These are phyloP conservation scores for Aspergillus pseudoglaucus DNA, from an alignment of 2,329 filamentous ascomycete species.

Conservation along the genomic window DNA sequence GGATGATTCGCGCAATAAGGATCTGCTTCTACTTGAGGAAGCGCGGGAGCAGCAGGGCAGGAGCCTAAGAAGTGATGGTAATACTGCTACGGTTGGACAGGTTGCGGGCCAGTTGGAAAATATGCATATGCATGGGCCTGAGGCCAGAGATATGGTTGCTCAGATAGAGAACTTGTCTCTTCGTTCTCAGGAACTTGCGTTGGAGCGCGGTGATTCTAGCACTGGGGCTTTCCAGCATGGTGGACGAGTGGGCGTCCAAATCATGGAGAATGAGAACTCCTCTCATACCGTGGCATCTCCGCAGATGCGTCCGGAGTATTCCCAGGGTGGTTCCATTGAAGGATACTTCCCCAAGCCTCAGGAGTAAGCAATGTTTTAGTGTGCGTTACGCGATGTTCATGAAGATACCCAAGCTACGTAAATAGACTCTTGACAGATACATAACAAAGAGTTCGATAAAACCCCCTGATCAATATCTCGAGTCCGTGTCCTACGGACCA, in stretches of 20 bases:
- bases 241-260: constrained; percentile 27
- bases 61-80: constrained; percentile 9
- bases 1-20: constrained; percentile 37
- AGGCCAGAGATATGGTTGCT: constrained; percentile 14
- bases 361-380: background rate
- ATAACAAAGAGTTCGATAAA: background rate
- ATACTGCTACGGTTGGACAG: constrained; percentile 19
- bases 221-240: constrained; percentile 11
- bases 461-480: background rate
- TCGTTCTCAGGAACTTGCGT: constrained; percentile 24
- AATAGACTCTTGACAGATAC: background rate
- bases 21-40: constrained; percentile 63
- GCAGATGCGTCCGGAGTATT: constrained; percentile 26
- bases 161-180: constrained; percentile 22
- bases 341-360: constrained; percentile 29
- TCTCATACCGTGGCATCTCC: constrained; percentile 20
- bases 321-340: constrained; percentile 36
- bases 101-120: constrained; percentile 16
- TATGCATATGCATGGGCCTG: constrained; percentile 12
- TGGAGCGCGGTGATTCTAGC: constrained; percentile 30
- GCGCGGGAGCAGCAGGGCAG: constrained; percentile 25
- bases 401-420: background rate
- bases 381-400: background rate
- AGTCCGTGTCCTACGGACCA: constrained; percentile 15
- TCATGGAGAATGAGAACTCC: constrained; percentile 26